These are phyloP conservation scores for Borealophlyctis nickersoniae DNA, from an alignment of 192 early-diverging fungal species.

Conservation along the genomic window DNA sequence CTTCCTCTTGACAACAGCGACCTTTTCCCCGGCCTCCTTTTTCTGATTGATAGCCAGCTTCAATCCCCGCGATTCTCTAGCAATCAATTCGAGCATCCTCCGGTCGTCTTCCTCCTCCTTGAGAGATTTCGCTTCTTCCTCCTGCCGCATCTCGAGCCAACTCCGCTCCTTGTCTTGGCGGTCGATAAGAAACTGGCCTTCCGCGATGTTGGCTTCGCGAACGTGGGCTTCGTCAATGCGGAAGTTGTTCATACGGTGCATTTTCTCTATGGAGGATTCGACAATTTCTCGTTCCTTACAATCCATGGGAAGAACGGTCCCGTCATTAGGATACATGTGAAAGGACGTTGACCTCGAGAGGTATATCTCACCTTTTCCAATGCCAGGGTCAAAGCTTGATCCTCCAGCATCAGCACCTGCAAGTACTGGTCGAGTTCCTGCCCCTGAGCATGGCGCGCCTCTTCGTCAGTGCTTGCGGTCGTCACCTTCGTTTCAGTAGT, in stretches of 20 bases:
- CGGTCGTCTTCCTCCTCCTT: slow-evolving; percentile 32
- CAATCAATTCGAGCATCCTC: slow-evolving; percentile 28
- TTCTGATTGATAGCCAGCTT: slow-evolving; percentile 21
- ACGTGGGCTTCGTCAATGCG: slow-evolving; percentile 34
- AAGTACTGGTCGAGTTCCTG: slow-evolving; percentile 19
- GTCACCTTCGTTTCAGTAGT: neutral
- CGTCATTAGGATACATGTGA: neutral
- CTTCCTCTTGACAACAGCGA: slow-evolving; percentile 23
- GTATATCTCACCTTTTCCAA: slow-evolving; percentile 14
- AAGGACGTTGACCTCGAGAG: neutral
- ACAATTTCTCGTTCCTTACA: slow-evolving; percentile 7
- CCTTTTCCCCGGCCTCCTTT: slow-evolving; percentile 15
- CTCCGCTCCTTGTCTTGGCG: slow-evolving; percentile 18
- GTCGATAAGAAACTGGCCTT: slow-evolving; percentile 22
- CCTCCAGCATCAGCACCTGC: slow-evolving; percentile 23
- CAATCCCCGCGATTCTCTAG: slow-evolving; percentile 20
- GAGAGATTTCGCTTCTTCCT: slow-evolving; percentile 17
- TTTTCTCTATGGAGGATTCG: slow-evolving; percentile 22
- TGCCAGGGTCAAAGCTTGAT: slow-evolving; percentile 20
- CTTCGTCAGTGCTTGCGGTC: neutral
- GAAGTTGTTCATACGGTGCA: slow-evolving; percentile 36
- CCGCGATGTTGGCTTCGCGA: slow-evolving; percentile 31
- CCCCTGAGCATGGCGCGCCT: slow-evolving; percentile 3
- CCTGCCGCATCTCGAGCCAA: slow-evolving; percentile 10
- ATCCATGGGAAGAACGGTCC: neutral